Conservation (phyloP, 495 filamentous ascomycete genomes). For the Mytilinidion resinicola region DNA sequence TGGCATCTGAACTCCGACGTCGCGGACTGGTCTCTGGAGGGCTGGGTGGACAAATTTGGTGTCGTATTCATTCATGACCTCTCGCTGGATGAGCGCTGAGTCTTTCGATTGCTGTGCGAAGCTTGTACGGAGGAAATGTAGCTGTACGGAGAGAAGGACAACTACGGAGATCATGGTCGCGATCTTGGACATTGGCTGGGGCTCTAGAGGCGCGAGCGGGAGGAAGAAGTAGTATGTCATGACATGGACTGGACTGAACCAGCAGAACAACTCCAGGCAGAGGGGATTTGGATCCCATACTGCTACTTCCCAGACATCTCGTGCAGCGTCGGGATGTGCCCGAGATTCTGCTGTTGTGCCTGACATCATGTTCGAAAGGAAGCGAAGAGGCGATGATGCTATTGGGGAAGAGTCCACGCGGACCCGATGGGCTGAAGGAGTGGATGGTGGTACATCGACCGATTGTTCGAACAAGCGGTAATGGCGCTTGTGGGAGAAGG, state of each 20-base stretch:
- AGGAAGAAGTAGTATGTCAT: slow-evolving; percentile 83
- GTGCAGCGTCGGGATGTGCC: slow-evolving; percentile 73
- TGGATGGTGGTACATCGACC: slow-evolving; percentile 65
- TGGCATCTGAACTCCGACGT: slow-evolving; percentile 67
- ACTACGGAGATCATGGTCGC: slow-evolving; percentile 70
- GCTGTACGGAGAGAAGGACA: slow-evolving; percentile 67
- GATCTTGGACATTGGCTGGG: slow-evolving; percentile 75
- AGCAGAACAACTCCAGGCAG: slow-evolving; percentile 73
- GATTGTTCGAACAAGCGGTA: slow-evolving; percentile 89
- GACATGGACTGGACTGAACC: slow-evolving; percentile 89
- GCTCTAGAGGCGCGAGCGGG: slow-evolving; percentile 66
- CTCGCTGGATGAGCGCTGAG: slow-evolving; percentile 71
- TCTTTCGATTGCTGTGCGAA: slow-evolving; percentile 86
- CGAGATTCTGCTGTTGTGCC: slow-evolving; percentile 59
- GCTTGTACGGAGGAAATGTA: slow-evolving; percentile 59
- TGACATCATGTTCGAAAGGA: slow-evolving; percentile 61
- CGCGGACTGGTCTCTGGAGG: slow-evolving; percentile 72
- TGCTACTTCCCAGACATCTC: slow-evolving; percentile 91
- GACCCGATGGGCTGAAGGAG: slow-evolving; percentile 83
- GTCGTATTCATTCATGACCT: slow-evolving; percentile 93
- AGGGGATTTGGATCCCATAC: slow-evolving; percentile 91
- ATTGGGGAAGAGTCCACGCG: slow-evolving; percentile 82
- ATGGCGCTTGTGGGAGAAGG: slow-evolving; percentile 71
- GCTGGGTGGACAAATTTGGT: slow-evolving; percentile 88
- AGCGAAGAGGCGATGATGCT: slow-evolving; percentile 69